Evolutionary conservation across 164 flowering plant species (phyloP).

Genomic region (Liriodendron chinense): DNA sequence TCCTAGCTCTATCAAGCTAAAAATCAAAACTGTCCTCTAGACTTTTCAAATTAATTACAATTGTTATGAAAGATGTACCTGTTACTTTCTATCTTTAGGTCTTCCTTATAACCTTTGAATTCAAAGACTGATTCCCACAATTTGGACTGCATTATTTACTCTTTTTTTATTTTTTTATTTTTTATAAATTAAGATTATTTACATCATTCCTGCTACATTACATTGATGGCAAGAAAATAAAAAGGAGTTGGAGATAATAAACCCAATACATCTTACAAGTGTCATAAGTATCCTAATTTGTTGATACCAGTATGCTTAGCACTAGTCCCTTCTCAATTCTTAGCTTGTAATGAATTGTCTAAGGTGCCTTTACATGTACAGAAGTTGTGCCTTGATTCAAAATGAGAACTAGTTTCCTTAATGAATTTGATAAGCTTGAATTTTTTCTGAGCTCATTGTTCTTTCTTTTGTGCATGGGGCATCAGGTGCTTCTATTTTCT

Average conservation of each 20-base stretch:
- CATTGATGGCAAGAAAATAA: neutral
- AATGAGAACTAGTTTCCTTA: neutral
- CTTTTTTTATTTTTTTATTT: too few species aligned
- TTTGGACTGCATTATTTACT: too few species aligned
- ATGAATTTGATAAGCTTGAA: neutral
- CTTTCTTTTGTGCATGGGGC: neutral
- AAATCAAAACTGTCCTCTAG: too few species aligned
- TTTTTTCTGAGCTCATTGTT: neutral
- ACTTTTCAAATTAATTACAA: too few species aligned
- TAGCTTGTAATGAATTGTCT: neutral
- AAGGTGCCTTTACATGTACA: neutral
- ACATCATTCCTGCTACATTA: too few species aligned
- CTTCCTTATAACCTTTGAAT: too few species aligned
- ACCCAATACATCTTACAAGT: neutral
- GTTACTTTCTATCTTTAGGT: too few species aligned
- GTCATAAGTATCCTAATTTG: neutral
- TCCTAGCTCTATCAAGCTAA: too few species aligned
- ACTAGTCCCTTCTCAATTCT: neutral
- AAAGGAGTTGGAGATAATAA: neutral
- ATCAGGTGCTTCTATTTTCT: constrained; percentile 87
- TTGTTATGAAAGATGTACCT: too few species aligned
- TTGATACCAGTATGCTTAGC: neutral
- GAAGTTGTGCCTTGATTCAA: neutral
- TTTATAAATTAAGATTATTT: too few species aligned
- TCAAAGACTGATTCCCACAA: too few species aligned